Evolutionary conservation across 1,284 basidiomycete genomes (phyloP).

Genomic region (Melampsora americana): DNA sequence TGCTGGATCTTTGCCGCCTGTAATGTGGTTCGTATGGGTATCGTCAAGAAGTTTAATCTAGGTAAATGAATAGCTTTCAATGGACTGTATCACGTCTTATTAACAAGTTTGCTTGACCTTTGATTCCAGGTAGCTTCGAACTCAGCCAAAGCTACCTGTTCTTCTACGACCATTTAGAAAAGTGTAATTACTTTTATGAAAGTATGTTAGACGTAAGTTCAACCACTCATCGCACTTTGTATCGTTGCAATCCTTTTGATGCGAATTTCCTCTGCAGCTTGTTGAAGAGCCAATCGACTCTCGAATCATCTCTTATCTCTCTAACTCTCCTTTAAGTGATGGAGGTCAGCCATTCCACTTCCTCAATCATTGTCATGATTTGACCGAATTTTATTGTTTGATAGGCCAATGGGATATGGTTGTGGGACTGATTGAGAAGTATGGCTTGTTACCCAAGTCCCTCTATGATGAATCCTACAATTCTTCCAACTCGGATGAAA

Average conservation of each 20-base stretch:
- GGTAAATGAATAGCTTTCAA: conserved; percentile 81
- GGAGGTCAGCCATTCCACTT: conserved; percentile 66
- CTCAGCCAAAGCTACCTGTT: conserved; percentile 70
- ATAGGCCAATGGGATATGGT: conserved; percentile 68
- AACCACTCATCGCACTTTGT: neutral
- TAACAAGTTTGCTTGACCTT: conserved; percentile 44
- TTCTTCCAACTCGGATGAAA: conserved; percentile 68
- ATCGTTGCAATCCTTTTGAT: neutral
- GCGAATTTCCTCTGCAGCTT: conserved; percentile 54
- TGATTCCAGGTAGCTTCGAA: conserved; percentile 5
- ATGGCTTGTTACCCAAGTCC: conserved; percentile 71
- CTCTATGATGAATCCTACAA: conserved; percentile 82
- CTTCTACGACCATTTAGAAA: conserved; percentile 94
- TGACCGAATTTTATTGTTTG: neutral
- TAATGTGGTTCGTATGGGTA: conserved; percentile 48
- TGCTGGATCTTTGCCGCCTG: conserved; percentile 93
- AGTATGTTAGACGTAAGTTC: conserved; percentile 64
- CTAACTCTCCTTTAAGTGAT: conserved; percentile 75
- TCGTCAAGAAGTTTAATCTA: conserved; percentile 75
- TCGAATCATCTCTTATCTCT: conserved; percentile 73
- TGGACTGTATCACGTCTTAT: conserved; percentile 58
- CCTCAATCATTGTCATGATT: conserved; percentile 10
- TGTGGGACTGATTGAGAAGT: conserved; percentile 77
- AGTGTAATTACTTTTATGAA: conserved; percentile 91
- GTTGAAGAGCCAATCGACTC: conserved; percentile 76